Conservation (phyloP, 805 yeast genomes). For the Myxozyma nipponensis region DNA sequence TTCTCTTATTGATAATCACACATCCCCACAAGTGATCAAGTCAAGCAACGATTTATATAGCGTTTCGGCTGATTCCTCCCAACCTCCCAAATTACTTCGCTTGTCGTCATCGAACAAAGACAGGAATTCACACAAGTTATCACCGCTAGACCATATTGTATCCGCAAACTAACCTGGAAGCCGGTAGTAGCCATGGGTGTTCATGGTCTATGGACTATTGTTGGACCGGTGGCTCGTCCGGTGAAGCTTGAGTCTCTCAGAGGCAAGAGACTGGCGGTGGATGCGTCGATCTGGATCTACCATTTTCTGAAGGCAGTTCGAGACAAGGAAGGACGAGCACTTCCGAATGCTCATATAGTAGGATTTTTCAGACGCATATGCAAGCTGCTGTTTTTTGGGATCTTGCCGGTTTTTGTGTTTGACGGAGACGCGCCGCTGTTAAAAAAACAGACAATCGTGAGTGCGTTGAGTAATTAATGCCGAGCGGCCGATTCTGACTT, state of each 20-base stretch:
- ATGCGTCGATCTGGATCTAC: constrained; percentile 98
- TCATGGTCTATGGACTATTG: constrained; percentile 85
- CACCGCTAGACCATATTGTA: too few relatives aligned
- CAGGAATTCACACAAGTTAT: too few relatives aligned
- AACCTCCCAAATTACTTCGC: too few relatives aligned
- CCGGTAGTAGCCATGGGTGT: constrained; percentile 70
- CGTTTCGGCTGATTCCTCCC: too few relatives aligned
- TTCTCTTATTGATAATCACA: too few relatives aligned
- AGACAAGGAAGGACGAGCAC: constrained; percentile 72
- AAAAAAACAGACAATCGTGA: constrained; percentile 68
- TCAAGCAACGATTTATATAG: too few relatives aligned
- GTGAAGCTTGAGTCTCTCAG: constrained; percentile 81
- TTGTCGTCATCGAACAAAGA: too few relatives aligned
- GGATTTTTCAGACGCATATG: constrained; percentile 95
- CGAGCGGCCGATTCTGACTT: not conserved
- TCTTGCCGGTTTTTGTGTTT: constrained; percentile 83
- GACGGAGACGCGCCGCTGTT: constrained; percentile 92
- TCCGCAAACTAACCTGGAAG: not conserved
- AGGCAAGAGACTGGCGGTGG: constrained; percentile 80
- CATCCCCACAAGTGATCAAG: too few relatives aligned
- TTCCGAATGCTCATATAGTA: constrained; percentile 80
- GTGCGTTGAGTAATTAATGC: not conserved
- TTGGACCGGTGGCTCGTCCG: constrained; percentile 87
- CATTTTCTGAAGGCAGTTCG: constrained; percentile 94
- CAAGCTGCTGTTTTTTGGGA: constrained; percentile 81